A percentile compares a stretch with the other conserved stretches of the same genome.
These are phyloP conservation scores for Aciculosporium take DNA, from an alignment of 2,329 filamentous ascomycete genomes.

Conservation along the genomic window DNA sequence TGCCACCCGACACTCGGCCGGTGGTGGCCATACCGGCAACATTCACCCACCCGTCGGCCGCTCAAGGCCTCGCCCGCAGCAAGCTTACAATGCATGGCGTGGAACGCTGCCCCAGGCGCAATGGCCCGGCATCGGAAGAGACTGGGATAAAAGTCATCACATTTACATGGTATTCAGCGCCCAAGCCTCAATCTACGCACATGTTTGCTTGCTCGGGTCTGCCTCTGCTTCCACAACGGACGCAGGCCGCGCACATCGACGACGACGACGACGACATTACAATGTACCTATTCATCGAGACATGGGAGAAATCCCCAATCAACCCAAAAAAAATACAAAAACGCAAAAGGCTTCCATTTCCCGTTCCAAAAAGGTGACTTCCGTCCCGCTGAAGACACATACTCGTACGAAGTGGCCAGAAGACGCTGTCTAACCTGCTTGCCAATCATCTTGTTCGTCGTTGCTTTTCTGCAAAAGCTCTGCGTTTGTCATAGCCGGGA, in stretches of 20 bases:
- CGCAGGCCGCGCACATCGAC: neutral
- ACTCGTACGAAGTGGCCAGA: slow-evolving; percentile 9
- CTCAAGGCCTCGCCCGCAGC: neutral
- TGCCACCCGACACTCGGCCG: slow-evolving; percentile 1
- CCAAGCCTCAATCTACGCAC: slow-evolving; percentile 25
- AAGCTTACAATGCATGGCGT: too few species aligned
- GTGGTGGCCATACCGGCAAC: neutral
- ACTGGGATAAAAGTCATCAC: slow-evolving; percentile 9
- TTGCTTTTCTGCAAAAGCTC: neutral
- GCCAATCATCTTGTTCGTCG: neutral
- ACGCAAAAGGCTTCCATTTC: slow-evolving; percentile 1
- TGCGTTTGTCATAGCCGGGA: neutral
- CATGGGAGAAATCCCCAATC: slow-evolving; percentile 9
- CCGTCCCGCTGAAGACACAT: slow-evolving; percentile 21
- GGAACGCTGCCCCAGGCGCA: too few species aligned
- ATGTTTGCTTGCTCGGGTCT: neutral
- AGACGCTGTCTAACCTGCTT: neutral
- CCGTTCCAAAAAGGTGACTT: slow-evolving; percentile 20
- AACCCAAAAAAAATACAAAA: slow-evolving; percentile 17
- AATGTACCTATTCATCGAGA: neutral
- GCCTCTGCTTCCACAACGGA: neutral
- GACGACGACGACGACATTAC: neutral
- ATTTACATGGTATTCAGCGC: slow-evolving; percentile 33
- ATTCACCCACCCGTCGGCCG: neutral
- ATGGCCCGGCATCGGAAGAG: neutral